A percentile compares a stretch with the other conserved stretches of the same genome.
Conservation (phyloP, 176 grass and related monocot species). For the Bonia amplexicaulis region DNA sequence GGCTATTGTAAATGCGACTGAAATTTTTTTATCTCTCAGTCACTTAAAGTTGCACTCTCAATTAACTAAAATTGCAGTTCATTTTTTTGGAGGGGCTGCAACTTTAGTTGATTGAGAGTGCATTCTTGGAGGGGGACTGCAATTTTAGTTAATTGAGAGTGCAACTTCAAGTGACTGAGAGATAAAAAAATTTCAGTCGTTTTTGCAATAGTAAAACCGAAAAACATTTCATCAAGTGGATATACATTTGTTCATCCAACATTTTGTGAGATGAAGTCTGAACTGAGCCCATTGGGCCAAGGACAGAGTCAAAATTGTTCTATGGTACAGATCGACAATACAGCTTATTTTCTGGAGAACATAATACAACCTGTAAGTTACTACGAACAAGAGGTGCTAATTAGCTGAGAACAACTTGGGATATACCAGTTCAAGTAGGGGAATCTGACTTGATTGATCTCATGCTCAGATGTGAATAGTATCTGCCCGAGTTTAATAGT, state of each 20-base stretch:
- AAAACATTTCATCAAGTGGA: neutral
- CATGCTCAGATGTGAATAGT: conserved; percentile 26
- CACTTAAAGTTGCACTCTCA: no score
- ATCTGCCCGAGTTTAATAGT: conserved; percentile 14
- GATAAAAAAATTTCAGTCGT: no score
- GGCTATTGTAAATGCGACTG: no score
- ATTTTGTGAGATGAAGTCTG: neutral
- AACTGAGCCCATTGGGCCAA: neutral
- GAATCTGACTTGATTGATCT: neutral
- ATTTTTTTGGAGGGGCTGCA: no score
- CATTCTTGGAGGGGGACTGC: no score
- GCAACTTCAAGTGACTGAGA: no score
- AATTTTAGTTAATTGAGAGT: no score
- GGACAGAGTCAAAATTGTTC: neutral
- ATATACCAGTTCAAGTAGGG: neutral
- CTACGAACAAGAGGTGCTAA: neutral
- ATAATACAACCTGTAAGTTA: neutral
- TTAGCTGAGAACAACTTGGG: neutral
- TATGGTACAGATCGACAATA: neutral
- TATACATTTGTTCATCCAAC: neutral
- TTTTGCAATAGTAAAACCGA: no score
- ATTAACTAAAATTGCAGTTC: no score
- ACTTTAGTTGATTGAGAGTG: no score
- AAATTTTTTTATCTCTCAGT: no score
- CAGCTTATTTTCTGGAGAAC: neutral